phyloP scores from a whole-genome alignment of 2,329 filamentous ascomycete species.

The Didymella lethalis region DNA sequence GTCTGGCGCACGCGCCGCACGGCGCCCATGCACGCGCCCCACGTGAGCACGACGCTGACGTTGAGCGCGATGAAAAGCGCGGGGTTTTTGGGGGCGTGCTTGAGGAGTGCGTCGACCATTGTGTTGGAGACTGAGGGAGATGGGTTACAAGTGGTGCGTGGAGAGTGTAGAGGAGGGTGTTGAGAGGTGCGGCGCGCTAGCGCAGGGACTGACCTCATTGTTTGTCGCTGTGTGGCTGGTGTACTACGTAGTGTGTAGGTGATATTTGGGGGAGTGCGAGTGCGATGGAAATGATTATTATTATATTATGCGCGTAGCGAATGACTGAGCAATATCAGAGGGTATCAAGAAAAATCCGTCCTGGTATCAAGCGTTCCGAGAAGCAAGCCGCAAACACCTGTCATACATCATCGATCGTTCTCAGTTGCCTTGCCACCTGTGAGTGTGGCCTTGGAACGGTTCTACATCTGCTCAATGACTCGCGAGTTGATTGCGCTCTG shows the following conservation, averaged over 20 bases:
- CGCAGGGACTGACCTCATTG: slow-evolving; percentile 17
- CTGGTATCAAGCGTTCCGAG: slow-evolving; percentile 7
- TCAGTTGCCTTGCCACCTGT: not conserved
- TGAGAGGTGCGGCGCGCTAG: not conserved
- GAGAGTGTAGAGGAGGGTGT: not conserved
- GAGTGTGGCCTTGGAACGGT: not conserved
- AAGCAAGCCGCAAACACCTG: not conserved
- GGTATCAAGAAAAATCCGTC: slow-evolving; percentile 23
- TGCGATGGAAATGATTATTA: not conserved
- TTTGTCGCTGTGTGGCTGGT: not conserved
- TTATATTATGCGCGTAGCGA: slow-evolving; percentile 10
- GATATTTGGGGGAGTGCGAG: not conserved
- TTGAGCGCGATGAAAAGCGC: slow-evolving; percentile 18
- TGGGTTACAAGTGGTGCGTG: too few species aligned
- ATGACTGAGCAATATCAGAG: slow-evolving; percentile 11
- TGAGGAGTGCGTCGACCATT: slow-evolving; percentile 17
- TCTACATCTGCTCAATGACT: slow-evolving; percentile 83
- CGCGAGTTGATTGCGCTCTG: slow-evolving; percentile 82
- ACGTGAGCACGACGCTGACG: slow-evolving; percentile 13
- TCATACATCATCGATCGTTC: not conserved
- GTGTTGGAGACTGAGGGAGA: not conserved
- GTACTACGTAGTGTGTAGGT: too few species aligned
- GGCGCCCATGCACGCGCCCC: slow-evolving; percentile 16
- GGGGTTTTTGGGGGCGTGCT: slow-evolving; percentile 15
- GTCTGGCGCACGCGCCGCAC: slow-evolving; percentile 7